Base-by-base conservation (phyloP, 2,329 filamentous ascomycete genomes). In the Acrodontium crateriforme region DNA sequence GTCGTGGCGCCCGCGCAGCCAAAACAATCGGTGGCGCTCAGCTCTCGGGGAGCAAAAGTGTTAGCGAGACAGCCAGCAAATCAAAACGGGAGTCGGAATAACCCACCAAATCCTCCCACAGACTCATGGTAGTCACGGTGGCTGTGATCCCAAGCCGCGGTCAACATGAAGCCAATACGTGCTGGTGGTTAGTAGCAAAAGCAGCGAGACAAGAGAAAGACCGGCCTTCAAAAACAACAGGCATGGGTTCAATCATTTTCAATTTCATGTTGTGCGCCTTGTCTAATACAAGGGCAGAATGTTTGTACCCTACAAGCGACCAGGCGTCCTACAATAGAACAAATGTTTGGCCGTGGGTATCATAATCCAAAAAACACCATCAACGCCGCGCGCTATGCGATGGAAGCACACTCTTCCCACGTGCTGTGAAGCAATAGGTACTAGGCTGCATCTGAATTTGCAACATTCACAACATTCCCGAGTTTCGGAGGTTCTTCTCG, bases 401-500 rank as follows among this genome's bases (percentile, higher is more conserved):
- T 44, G 44, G 37, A 24, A 42, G 42, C 45, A 39, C 39, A 36
- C 45, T 40, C 38, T 49, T 49, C 38, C 38, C 40, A 38, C 39
- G 35, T 32, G 31, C 35, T 35, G 32, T 24, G 25, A 37, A 27
- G 18, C 19, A 39, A 34, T n/a, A 41, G 40, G 42, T 49, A 46
- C 45, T 47, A 38, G 22, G 45, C 41, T 44, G 47, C 44, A 38
- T 37, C 26, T 36, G 24, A 31, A 39, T 10, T 22, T 22, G 13
- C 20, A 22, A 8, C 13, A 22, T 22, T 25, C 33, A 38, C 18
- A 41, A 11, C 18, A 41, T 30, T 24, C 46, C 46, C 27, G 41
- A 39, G 27, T 38, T 20, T 32, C 31, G 36, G 25, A 50, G 44
- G 36, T 40, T 34, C 31, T 44, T 46, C 32, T 50, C 46, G 32